Base-by-base conservation (phyloP, 768 basidiomycete genomes). In the Lactarius vividus region DNA sequence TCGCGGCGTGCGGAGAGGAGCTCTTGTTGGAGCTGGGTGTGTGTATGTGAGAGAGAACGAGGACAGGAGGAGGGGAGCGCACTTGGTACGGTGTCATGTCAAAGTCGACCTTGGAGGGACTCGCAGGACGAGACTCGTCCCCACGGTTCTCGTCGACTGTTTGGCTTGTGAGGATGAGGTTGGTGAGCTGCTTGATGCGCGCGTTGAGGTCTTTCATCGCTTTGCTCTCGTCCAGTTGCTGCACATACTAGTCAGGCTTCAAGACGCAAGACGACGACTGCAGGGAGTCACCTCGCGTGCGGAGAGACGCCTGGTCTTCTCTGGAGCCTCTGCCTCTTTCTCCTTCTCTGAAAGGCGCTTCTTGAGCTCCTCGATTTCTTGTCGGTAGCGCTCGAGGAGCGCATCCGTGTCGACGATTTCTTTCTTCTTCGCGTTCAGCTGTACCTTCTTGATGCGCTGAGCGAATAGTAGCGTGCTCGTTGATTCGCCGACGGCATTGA, bases 321-420 rank as follows among this genome's bases (percentile, higher is more conserved):
- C 74, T 20, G 80, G 81, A 16, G 84, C 87, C 59, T 88, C 88
- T 10, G 84, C 70, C 3, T 65, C 67, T 26, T 65, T 83, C 73
- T 91, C 89, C 44, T 86, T 80, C 68, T 91, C 90, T 16, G 81
- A 77, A 49, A 96, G 80, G 49, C 92, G 84, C 2, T 75, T 78
- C 79, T 88, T 91, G 61, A 99, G 85, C 49, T 91, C 89, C 57
- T 96, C 95, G 62, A 99, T 96, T 78, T 98, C 94, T 72, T 91
- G 92, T 70, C 92, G 85, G 75, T 98, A 98, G 59, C 94, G 84
- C 79, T 96, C 93, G 68, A 99, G 91, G 46, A 97, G 82, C 0
- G 94, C 96, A 66, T 95, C 92, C 0, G 93, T 94, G 71, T 97
- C 94, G 4, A 97, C 86, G 13, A 98, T 81, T 75, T 97, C 95